Conservation (phyloP, 2,329 filamentous ascomycete species). For the Botrytis elliptica region DNA sequence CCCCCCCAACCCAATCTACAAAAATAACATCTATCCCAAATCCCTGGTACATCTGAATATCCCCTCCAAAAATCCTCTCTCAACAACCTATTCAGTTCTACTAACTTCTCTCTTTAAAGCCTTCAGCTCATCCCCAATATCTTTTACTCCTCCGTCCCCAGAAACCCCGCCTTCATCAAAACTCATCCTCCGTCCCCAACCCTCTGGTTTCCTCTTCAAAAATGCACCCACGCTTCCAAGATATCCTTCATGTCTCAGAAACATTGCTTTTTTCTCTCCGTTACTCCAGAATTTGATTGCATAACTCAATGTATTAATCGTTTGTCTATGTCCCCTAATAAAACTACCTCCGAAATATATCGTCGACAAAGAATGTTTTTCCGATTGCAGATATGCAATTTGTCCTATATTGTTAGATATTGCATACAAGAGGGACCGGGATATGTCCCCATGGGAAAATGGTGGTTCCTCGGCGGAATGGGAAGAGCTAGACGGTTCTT, state of each 20-base stretch:
- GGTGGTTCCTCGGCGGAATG: slow-evolving; percentile 35
- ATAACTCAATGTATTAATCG: slow-evolving; percentile 95
- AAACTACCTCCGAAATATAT: slow-evolving; percentile 99
- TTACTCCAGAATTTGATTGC: slow-evolving; percentile 98
- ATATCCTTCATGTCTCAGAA: slow-evolving; percentile 92
- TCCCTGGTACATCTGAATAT: neutral
- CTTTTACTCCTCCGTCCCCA: neutral
- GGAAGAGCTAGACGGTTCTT: slow-evolving; percentile 22
- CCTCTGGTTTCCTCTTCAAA: slow-evolving; percentile 81
- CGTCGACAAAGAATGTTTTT: slow-evolving; percentile 84
- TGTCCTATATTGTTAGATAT: slow-evolving; percentile 98
- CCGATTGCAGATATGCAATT: slow-evolving; percentile 94
- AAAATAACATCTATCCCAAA: neutral
- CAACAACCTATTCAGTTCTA: neutral
- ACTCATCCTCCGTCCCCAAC: slow-evolving; percentile 85
- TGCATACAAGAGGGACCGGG: slow-evolving; percentile 86
- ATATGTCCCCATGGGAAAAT: slow-evolving; percentile 83
- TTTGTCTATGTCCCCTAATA: slow-evolving; percentile 93
- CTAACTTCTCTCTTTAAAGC: neutral
- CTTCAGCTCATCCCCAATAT: slow-evolving; percentile 5
- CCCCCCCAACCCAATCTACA: neutral
- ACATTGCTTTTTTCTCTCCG: slow-evolving; percentile 91
- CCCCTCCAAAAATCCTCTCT: neutral
- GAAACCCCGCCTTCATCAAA: slow-evolving; percentile 33
- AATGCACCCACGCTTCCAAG: slow-evolving; percentile 93